Base-by-base conservation (phyloP, 2,329 filamentous ascomycete species). In the Allantophomopsis cytisporea region DNA sequence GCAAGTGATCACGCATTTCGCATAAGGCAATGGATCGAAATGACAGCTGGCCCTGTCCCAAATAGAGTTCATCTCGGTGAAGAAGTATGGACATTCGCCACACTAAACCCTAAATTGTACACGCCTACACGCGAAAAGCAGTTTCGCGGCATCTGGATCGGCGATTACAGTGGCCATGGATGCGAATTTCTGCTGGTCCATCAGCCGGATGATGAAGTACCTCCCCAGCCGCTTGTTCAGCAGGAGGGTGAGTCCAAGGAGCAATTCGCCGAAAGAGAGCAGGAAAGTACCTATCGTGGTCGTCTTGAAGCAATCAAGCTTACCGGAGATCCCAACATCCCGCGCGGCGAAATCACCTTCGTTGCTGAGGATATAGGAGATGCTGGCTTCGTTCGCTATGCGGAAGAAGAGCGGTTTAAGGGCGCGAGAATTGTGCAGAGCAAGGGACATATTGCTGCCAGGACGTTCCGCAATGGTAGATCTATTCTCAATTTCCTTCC, bases 271-370 rank as follows among this genome's bases (percentile, higher is more conserved):
- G 62, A 70, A 14, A 64, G 65, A 37, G 52, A 56, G 1, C 60
- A 67, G 12, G 63, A 65, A 18, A 60, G 62, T 12, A 62, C 74
- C 1, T 76, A 83, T 47, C 66, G 65, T 11, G 85, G 86, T 4
- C 68, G 76, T 2, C 58, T 96, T 3, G 78, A 88, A 56, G 89
- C 83, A 0, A 77, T 95, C 53, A 96, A 96, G 56, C 63, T 98
- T 28, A 96, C 89, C 0, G 89, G 89, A 1, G 89, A 98, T 52
- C 76, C 81, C 0, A 93, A 95, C 48, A 77, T 96, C 12, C 89
- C 89, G 0, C 71, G 88, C 7, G 89, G 88, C 7, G 82, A 95
- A 57, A 76, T 79, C 48, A 85, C 83, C 0, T 95, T 94, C 55
- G 69, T 84, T 3, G 81, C 78, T 0, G 73, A 85, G 5, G 86